These are phyloP conservation scores for Castanea mollissima DNA, from an alignment of 306 rosid genomes.

Conservation along the genomic window DNA sequence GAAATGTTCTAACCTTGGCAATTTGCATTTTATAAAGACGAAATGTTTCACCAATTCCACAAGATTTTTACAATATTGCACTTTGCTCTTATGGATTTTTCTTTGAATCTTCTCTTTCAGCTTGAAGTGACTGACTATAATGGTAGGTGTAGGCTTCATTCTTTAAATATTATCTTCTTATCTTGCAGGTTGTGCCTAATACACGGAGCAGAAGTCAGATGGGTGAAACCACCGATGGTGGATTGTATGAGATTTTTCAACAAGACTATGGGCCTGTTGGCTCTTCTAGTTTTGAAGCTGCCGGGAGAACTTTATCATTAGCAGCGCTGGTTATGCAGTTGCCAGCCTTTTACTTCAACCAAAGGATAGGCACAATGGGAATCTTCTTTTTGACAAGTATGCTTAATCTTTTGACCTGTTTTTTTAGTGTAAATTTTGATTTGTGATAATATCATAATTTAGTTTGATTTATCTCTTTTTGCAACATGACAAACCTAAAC, in stretches of 20 bases:
- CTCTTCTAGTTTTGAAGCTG: conserved; percentile 78
- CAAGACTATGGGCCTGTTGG: conserved; percentile 96
- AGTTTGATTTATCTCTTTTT: conserved; percentile 11
- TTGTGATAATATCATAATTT: conserved; percentile 13
- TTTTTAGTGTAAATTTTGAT: neutral
- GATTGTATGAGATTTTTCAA: conserved; percentile 91
- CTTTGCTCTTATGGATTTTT: neutral
- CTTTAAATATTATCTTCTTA: conserved; percentile 14
- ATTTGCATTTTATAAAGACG: neutral
- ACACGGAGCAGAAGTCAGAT: conserved; percentile 95
- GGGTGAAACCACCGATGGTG: conserved; percentile 99
- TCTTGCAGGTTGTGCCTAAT: conserved; percentile 86
- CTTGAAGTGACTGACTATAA: neutral
- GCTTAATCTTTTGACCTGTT: conserved; percentile 17
- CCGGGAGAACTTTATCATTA: conserved; percentile 92
- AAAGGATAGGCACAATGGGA: conserved; percentile 97
- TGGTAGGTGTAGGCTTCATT: neutral
- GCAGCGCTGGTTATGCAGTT: conserved; percentile 99
- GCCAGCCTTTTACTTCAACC: conserved; percentile 98
- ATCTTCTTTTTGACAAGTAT: conserved; percentile 86
- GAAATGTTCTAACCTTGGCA: neutral
- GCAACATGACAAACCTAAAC: neutral
- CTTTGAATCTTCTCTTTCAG: neutral
- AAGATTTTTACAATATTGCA: neutral
- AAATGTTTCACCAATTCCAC: neutral